Base-by-base conservation (phyloP, 768 basidiomycete species). In the Auriscalpium vulgare region DNA sequence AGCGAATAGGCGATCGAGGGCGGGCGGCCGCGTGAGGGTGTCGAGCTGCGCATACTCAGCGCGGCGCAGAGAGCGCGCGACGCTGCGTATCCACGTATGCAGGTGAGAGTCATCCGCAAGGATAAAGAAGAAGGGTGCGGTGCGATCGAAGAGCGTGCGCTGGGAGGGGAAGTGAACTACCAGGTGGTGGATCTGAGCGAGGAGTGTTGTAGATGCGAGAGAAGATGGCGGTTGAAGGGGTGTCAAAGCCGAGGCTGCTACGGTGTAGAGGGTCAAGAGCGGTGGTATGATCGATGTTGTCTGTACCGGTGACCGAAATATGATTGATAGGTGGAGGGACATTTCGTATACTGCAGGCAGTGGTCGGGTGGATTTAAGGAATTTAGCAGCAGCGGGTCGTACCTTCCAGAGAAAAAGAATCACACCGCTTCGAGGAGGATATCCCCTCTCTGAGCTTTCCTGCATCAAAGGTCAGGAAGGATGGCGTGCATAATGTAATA, bases 361-460 rank as follows among this genome's bases (percentile, higher is more conserved):
- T 10, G 51, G 36, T 46, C 17, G 16, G 49, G 29, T 23, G 23
- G 45, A 43, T n/a, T 35, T 35, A n/a, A 16, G 40, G 4, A 4
- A 21, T 16, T 37, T 50, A 3, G 14, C 19, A 23, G 34, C 43
- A 23, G 10, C 36, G 48, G 54, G 23, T 11, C 75, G 44, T 56
- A 87, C 88, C 88, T 81, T 89, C 84, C 10, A 84, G 54, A 1
- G 84, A 77, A 63, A 91, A 88, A 3, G 52, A 56, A 65, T 88
- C 88, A n/a, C 57, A 71, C 55, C 88, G 76, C 37, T 71, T 71
- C 2, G 84, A 80, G 0, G 88, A 79, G 10, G 77, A 74, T 3
- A 90, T 72, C 0, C 88, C 88, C 68, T 91, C 88, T 50, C 88
- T 76, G 8, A 91, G 72, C 66, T 90, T 91, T 43, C 88, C 88